These are phyloP conservation scores for Polytolypa hystricis DNA, from an alignment of 2,329 filamentous ascomycete genomes.

Conservation along the genomic window DNA sequence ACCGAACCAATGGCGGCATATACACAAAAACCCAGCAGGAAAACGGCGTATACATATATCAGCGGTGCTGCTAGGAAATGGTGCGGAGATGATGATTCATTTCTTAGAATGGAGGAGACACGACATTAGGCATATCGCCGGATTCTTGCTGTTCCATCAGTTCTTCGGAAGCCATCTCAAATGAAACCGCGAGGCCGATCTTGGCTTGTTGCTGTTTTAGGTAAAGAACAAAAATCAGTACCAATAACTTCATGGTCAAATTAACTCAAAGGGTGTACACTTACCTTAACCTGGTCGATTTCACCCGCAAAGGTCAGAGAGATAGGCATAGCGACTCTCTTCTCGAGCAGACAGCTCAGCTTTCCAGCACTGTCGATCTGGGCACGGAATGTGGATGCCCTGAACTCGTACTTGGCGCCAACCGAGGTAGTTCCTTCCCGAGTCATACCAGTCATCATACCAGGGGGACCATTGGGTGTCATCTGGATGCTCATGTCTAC, in stretches of 20 bases:
- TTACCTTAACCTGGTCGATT: constrained; percentile 88
- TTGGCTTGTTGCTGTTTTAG: constrained; percentile 73
- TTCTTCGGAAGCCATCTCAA: constrained; percentile 75
- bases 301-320: constrained; percentile 92
- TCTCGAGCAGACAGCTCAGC: constrained; percentile 84
- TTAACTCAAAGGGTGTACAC: constrained; percentile 25
- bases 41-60: too few species aligned
- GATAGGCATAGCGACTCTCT: constrained; percentile 85
- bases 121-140: constrained; percentile 31
- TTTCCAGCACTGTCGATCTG: constrained; percentile 94
- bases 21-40: too few species aligned
- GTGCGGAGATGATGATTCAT: constrained; percentile 2
- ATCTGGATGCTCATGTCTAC: constrained; percentile 89
- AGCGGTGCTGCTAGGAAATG: constrained; percentile 3
- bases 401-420: constrained; percentile 97
- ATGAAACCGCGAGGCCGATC: constrained; percentile 85
- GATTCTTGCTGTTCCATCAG: constrained; percentile 73
- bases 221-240: constrained; percentile 2
- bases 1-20: too few species aligned
- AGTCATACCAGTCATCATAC: constrained; percentile 64
- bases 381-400: constrained; percentile 86
- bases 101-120: constrained; percentile 40
- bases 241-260: constrained; percentile 1
- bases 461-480: constrained; percentile 50
- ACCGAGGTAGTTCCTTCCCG: constrained; percentile 86